Evolutionary conservation across 106 monocot species (phyloP), one percentile per base, ranked within the genome.

Genomic region (Posidonia australis): DNA sequence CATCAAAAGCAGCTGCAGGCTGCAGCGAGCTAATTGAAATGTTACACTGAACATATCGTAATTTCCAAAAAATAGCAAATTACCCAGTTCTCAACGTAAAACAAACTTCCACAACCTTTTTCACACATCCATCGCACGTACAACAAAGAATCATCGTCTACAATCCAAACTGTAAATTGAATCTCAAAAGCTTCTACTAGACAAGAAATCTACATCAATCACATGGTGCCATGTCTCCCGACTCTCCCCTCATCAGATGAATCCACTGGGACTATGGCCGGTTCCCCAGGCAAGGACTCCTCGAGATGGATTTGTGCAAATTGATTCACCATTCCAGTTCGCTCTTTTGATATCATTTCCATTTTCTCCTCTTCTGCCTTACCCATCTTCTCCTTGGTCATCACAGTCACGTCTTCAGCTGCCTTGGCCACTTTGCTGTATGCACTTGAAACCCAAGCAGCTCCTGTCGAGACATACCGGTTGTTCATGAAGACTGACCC

Each of bases 351-450:
- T n/a, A 64, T 10, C 44, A 46, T 77, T 53, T 83, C 89, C 49
- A 77, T 79, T 64, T 75, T 79, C 62, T 89, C 83, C 61, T 81
- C 93, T 53, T 86, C 84, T 0, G 69, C 86, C 62, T 53, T 86
- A 47, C 67, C 77, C 29, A 89, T 74, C 54, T 93, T 93, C 74
- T 93, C 86, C 45, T 72, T 86, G 0, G 93, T 79, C 85, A 81
- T 77, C 12, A 63, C 20, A 21, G 68, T 72, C 51, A 93, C 83
- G 19, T 87, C 90, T 4, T 73, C 84, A 0, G 90, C 94, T 11
- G 84, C 81, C 36, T 80, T 84, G 0, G 74, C 70, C 23, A 90
- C 82, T 48, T 56, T 78, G 30, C 67, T 72, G 16, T 84, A 51
- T 13, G 96, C 80, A 41, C 67, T 76, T 0, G 86, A 73, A 61